These are phyloP conservation scores for Coffea canephora DNA, from an alignment of 257 asterid species.

Conservation along the genomic window DNA sequence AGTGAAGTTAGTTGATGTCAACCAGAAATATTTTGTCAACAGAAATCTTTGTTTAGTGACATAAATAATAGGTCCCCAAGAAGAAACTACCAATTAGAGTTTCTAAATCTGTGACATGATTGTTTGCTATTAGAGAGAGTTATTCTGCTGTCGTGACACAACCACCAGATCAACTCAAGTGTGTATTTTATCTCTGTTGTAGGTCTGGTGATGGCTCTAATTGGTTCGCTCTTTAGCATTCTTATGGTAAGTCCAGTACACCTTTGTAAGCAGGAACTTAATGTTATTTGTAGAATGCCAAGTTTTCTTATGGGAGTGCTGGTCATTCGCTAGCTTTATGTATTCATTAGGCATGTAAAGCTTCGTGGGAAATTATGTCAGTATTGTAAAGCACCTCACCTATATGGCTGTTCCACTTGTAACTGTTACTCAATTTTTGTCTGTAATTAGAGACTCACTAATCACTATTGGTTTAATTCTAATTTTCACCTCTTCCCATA, in stretches of 20 bases:
- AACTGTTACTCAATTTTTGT: neutral
- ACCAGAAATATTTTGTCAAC: neutral
- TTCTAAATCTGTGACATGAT: neutral
- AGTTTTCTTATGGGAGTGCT: neutral
- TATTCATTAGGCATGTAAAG: neutral
- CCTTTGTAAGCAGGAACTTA: neutral
- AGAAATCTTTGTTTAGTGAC: neutral
- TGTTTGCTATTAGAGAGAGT: neutral
- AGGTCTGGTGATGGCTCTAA: slow-evolving; percentile 85
- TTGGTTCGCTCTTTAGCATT: slow-evolving; percentile 76
- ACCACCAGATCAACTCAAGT: neutral
- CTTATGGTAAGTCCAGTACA: slow-evolving; percentile 56
- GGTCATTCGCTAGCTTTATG: neutral
- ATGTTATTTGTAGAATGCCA: neutral
- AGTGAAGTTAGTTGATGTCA: neutral
- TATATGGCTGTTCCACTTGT: no score
- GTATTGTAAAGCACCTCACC: neutral
- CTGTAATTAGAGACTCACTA: neutral
- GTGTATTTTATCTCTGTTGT: slow-evolving; percentile 22
- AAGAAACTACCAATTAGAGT: neutral
- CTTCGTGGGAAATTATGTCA: neutral
- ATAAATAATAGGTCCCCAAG: no score
- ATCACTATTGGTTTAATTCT: neutral
- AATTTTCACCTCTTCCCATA: neutral
- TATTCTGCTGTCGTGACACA: slow-evolving; percentile 1